These are phyloP conservation scores for Vinca minor DNA, from an alignment of 257 asterid species.

Conservation along the genomic window DNA sequence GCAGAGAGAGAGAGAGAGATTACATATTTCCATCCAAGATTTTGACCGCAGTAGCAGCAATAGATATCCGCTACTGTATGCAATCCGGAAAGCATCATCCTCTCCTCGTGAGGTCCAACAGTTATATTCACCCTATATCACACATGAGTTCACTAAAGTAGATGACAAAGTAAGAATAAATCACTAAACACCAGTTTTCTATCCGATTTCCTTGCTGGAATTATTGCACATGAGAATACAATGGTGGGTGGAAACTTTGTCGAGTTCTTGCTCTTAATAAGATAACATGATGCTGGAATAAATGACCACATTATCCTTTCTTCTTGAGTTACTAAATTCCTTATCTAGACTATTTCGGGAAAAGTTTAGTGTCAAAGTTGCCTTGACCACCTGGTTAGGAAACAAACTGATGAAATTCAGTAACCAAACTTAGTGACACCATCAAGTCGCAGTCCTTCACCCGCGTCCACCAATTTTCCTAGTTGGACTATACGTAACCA, in stretches of 20 bases:
- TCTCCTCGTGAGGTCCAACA: conserved; percentile 63
- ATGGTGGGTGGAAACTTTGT: neutral
- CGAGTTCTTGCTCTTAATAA: neutral
- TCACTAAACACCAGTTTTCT: neutral
- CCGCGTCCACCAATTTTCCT: neutral
- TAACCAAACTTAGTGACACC: neutral
- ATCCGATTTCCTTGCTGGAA: neutral
- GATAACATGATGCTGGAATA: neutral
- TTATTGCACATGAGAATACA: neutral
- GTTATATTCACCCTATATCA: conserved; percentile 46
- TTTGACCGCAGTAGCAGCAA: conserved; percentile 73
- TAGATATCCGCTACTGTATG: conserved; percentile 71
- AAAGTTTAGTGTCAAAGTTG: neutral
- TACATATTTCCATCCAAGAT: conserved; percentile 90
- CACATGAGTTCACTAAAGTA: neutral
- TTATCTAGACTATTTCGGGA: neutral
- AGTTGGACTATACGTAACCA: neutral
- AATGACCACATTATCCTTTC: neutral
- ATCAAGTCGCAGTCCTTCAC: neutral
- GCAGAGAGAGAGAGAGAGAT: conserved; percentile 14
- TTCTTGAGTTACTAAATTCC: neutral
- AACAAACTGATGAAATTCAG: neutral
- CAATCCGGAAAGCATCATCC: conserved; percentile 71
- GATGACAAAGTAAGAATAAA: neutral
- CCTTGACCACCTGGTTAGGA: neutral